Conservation (phyloP, 805 yeast species). For the Yamadazyma takamatsuzukensis region DNA sequence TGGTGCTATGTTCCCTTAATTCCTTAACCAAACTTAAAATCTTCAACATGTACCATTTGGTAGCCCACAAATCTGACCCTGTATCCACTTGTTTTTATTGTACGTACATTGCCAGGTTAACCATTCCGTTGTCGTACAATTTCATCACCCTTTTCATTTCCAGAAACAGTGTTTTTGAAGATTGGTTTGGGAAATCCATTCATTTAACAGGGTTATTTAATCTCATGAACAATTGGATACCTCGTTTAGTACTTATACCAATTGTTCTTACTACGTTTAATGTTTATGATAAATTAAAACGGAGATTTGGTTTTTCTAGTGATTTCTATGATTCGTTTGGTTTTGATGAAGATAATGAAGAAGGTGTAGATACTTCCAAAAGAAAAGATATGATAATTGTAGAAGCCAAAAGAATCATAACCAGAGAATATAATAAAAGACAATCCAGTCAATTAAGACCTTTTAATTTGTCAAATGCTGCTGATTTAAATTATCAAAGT, state of each 20-base stretch:
- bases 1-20: slow-evolving; percentile 64
- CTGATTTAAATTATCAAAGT: slow-evolving; percentile 25
- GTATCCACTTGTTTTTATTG: slow-evolving; percentile 75
- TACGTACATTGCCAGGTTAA: slow-evolving; percentile 74
- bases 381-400: slow-evolving; percentile 35
- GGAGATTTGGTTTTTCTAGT: slow-evolving; percentile 31
- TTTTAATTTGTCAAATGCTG: slow-evolving; percentile 22
- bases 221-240: slow-evolving; percentile 69
- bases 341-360: slow-evolving; percentile 25
- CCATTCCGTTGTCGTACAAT: slow-evolving; percentile 79
- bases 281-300: slow-evolving; percentile 60
- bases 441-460: slow-evolving; percentile 19
- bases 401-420: slow-evolving; percentile 40
- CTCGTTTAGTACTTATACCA: slow-evolving; percentile 71
- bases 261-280: slow-evolving; percentile 59
- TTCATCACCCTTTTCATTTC: slow-evolving; percentile 63
- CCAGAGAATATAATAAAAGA: slow-evolving; percentile 30
- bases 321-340: slow-evolving; percentile 39
- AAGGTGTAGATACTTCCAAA: slow-evolving; percentile 19
- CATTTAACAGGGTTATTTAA: slow-evolving; percentile 73
- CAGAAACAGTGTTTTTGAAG: slow-evolving; percentile 55
- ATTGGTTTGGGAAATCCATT: slow-evolving; percentile 71
- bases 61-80: slow-evolving; percentile 67
- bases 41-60: slow-evolving; percentile 75
- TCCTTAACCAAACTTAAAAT: slow-evolving; percentile 65